These are phyloP conservation scores for Spergularia bocconei DNA, from an alignment of 148 eudicot genomes.

Conservation along the genomic window DNA sequence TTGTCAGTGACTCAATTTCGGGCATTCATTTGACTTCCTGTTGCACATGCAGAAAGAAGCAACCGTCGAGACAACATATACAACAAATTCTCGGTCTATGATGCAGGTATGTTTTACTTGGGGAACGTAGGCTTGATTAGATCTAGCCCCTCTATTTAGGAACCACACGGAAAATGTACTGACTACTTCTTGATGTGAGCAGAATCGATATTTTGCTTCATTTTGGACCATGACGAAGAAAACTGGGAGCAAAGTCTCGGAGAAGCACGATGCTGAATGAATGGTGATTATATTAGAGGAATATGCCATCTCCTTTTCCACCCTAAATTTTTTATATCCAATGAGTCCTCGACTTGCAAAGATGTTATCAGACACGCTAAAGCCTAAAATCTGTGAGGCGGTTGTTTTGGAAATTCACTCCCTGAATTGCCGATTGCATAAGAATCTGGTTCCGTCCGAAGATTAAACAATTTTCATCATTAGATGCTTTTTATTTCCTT, in stretches of 20 bases:
- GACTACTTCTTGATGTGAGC: constrained; percentile 26
- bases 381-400: neutral
- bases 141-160: neutral
- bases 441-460: no score
- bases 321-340: neutral
- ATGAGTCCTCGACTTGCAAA: neutral
- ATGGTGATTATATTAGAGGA: neutral
- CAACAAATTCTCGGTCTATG: constrained; percentile 82
- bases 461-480: neutral
- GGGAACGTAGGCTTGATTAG: neutral
- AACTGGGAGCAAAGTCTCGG: constrained; percentile 15
- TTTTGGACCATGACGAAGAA: constrained; percentile 95
- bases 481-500: neutral
- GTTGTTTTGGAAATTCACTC: neutral
- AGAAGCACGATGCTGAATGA: constrained; percentile 18
- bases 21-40: neutral
- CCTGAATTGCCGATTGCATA: neutral
- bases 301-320: neutral
- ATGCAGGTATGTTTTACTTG: constrained; percentile 61
- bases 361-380: neutral
- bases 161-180: neutral
- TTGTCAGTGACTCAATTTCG: neutral
- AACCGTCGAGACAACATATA: constrained; percentile 77
- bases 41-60: constrained; percentile 57
- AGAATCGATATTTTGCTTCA: constrained; percentile 79